A percentile compares a stretch with the other conserved stretches of the same genome.
Evolutionary conservation across 495 filamentous ascomycete genomes (phyloP).

Genomic region (Tuber magnatum): DNA sequence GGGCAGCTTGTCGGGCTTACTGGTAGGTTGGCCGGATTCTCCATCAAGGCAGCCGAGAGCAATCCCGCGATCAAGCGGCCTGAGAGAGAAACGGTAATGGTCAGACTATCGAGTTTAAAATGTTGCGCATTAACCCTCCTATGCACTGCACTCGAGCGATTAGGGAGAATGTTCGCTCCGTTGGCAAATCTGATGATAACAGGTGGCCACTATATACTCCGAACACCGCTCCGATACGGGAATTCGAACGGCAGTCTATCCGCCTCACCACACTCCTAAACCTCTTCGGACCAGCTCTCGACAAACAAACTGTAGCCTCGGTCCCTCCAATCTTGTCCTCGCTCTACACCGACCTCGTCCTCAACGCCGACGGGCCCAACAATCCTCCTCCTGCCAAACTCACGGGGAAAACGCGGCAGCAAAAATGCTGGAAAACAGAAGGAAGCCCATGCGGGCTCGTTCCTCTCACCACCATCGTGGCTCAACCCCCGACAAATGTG

Average conservation of each 20-base stretch:
- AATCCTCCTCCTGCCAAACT: slow-evolving; percentile 7
- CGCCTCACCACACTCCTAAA: slow-evolving; percentile 34
- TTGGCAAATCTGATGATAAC: slow-evolving; percentile 23
- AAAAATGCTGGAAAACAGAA: slow-evolving; percentile 10
- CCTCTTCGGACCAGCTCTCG: slow-evolving; percentile 25
- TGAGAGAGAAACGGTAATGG: slow-evolving; percentile 32
- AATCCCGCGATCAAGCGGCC: slow-evolving; percentile 25
- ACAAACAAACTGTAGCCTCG: slow-evolving; percentile 12
- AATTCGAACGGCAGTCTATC: slow-evolving; percentile 23
- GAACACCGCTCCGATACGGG: slow-evolving; percentile 16
- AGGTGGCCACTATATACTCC: slow-evolving; percentile 20
- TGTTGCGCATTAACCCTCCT: slow-evolving; percentile 21
- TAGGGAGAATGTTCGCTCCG: slow-evolving; percentile 24
- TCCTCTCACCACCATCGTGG: slow-evolving; percentile 6
- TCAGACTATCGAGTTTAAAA: slow-evolving; percentile 30
- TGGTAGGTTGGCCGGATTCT: slow-evolving; percentile 27
- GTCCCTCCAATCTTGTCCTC: slow-evolving; percentile 21
- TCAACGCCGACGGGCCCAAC: not conserved
- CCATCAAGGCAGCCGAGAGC: slow-evolving; percentile 10
- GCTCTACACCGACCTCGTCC: slow-evolving; percentile 32
- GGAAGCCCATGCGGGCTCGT: slow-evolving; percentile 29
- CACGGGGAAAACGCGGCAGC: slow-evolving; percentile 16
- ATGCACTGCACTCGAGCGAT: slow-evolving; percentile 18
- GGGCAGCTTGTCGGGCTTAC: slow-evolving; percentile 27
- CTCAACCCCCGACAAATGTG: not conserved